Evolutionary conservation across 1,284 basidiomycete species (phyloP).

Genomic region (Chondrostereum purpureum): DNA sequence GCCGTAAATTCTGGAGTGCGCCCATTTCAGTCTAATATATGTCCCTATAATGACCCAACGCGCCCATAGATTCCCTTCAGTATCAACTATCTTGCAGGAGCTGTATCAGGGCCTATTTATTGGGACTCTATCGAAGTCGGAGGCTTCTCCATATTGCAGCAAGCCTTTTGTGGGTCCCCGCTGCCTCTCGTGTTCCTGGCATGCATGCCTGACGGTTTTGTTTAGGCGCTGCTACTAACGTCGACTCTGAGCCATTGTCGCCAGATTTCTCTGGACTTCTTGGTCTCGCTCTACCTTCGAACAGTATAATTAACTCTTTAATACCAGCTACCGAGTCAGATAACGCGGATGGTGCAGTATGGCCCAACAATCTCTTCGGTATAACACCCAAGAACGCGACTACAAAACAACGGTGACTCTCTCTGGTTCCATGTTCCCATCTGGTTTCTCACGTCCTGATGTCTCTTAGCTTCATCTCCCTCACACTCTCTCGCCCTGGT

Average conservation of each 20-base stretch:
- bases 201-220: not conserved
- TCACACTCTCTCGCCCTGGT: conserved; percentile 61
- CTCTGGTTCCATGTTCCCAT: not conserved
- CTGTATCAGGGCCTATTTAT: conserved; percentile 51
- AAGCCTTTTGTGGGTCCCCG: conserved; percentile 49
- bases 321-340: conserved; percentile 43
- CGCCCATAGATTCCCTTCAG: conserved; percentile 24
- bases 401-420: not conserved
- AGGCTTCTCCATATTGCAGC: conserved; percentile 48
- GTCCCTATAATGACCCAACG: no score
- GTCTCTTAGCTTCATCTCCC: conserved; percentile 51
- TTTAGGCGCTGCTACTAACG: conserved; percentile 46
- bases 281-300: conserved; percentile 64
- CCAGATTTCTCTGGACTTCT: conserved; percentile 55
- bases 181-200: not conserved
- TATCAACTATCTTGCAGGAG: conserved; percentile 55
- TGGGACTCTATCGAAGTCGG: conserved; percentile 61
- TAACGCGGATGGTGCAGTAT: conserved; percentile 53
- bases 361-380: conserved; percentile 61
- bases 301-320: conserved; percentile 48
- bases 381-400: conserved; percentile 36
- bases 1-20: conserved; percentile 24
- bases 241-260: conserved; percentile 49
- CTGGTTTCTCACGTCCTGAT: not conserved
- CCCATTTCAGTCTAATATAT: not conserved